Evolutionary conservation across 2,329 filamentous ascomycete genomes (phyloP).

Genomic region (Pestalotiopsis sp.): DNA sequence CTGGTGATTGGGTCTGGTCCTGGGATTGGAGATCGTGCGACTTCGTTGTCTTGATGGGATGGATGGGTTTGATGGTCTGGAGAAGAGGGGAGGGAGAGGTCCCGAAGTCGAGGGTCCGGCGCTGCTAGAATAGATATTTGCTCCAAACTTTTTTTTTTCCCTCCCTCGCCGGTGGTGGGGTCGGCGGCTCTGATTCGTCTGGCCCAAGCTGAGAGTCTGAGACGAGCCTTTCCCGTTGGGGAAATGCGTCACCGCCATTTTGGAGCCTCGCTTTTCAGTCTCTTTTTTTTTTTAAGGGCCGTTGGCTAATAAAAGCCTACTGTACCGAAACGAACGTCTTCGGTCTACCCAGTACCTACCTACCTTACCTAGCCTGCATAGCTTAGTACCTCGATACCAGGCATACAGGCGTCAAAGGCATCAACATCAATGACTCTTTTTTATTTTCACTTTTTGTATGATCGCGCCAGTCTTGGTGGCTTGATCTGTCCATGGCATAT

Average conservation of each 20-base stretch:
- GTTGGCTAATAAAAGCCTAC: not conserved
- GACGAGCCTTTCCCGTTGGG: slow-evolving; percentile 11
- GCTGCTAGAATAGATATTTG: slow-evolving; percentile 20
- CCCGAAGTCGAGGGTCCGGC: slow-evolving; percentile 28
- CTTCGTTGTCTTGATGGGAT: slow-evolving; percentile 64
- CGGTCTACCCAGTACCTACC: not conserved
- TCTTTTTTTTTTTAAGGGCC: not conserved
- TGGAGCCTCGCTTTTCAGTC: slow-evolving; percentile 1
- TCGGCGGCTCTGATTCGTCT: slow-evolving; percentile 27
- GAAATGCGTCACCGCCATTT: slow-evolving; percentile 16
- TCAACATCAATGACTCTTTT: no score
- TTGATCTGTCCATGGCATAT: no score
- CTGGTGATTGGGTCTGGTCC: slow-evolving; percentile 23
- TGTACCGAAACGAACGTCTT: not conserved
- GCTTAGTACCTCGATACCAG: no score
- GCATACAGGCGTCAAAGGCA: no score
- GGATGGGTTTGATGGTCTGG: slow-evolving; percentile 33
- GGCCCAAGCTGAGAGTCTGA: slow-evolving; percentile 8
- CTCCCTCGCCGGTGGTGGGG: slow-evolving; percentile 19
- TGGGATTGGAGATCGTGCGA: slow-evolving; percentile 49
- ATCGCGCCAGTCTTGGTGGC: no score
- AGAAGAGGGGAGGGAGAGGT: slow-evolving; percentile 31
- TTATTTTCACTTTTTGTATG: no score
- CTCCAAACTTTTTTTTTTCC: slow-evolving; percentile 26
- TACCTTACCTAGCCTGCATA: not conserved